Base-by-base conservation (phyloP, 169 alveolate species). In the Cryptosporidium felis region DNA sequence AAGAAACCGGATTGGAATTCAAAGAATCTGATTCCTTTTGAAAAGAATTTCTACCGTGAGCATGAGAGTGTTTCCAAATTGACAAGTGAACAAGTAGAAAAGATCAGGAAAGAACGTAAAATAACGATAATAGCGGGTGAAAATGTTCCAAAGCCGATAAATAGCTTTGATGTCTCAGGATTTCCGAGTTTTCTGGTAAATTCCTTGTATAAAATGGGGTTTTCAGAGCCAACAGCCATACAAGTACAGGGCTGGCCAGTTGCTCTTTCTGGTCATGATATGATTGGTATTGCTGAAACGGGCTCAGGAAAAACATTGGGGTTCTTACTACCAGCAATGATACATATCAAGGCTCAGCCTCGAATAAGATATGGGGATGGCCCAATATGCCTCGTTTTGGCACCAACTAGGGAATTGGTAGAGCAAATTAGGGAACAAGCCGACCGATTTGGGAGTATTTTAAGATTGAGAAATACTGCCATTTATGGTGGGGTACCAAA, bases 291-390 rank as follows among this genome's bases (percentile, higher is more conserved):
- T 36, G 99, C 99, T 9, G 97, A 97, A 81, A 98, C 99, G 1
- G 99, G 99, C 14, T 96, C 99, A 58, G 99, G 99, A 0, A 98
- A 98, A 90, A 98, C 99, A 14, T 91, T 97, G 62, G 97, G 99
- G 5, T 98, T 95, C 91, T 85, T 96, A 41, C 90, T 98, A 14
- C 99, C 99, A 0, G 98, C 97, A 32, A 90, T 97, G 40, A 96
- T 97, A 38, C 99, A 97, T 81, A 94, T 96, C 32, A 92, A 92
- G 82, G 98, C 95, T 28, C 96, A 95, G 92, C 96, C 91, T 21
- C 90, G 80, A 12, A 62, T 30, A 56, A 82, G 95, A 58, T 90
- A 90, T 30, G 99, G 99, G 14, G 99, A 97, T 80, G 99, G 99
- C 1, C 99, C 99, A 2, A 94, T 97, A 41, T 99, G 96, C 26